These are phyloP conservation scores for Penicillium nucicola DNA, from an alignment of 495 filamentous ascomycete genomes.

Conservation along the genomic window DNA sequence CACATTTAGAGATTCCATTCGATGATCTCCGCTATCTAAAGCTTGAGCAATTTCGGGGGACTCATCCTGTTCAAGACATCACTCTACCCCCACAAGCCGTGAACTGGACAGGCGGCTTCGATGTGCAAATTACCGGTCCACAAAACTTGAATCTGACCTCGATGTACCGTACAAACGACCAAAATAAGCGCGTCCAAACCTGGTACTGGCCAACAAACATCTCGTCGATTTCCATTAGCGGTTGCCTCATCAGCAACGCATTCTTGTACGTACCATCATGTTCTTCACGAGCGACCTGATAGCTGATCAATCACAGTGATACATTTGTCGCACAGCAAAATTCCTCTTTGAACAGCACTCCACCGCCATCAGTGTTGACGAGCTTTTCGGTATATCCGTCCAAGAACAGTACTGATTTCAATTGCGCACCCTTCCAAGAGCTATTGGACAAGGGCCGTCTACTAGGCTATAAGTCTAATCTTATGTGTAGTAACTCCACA, in stretches of 20 bases:
- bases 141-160: background rate
- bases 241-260: background rate
- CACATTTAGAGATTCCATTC: background rate
- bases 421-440: background rate
- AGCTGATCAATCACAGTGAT: background rate
- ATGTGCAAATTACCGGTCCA: background rate
- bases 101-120: conserved; percentile 4
- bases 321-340: conserved; percentile 4
- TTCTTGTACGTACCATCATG: background rate
- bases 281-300: background rate
- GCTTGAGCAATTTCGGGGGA: background rate
- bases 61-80: background rate
- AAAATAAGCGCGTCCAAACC: background rate
- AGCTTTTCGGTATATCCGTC: background rate
- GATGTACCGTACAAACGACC: background rate
- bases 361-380: background rate
- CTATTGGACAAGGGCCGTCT: background rate
- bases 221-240: background rate
- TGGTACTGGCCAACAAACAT: conserved; percentile 12
- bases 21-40: background rate
- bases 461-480: background rate
- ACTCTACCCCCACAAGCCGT: conserved; percentile 3
- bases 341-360: background rate
- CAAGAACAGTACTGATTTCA: background rate
- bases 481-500: background rate